phyloP scores from a whole-genome alignment of 148 eudicot genomes.

The Bassia scoparia region DNA sequence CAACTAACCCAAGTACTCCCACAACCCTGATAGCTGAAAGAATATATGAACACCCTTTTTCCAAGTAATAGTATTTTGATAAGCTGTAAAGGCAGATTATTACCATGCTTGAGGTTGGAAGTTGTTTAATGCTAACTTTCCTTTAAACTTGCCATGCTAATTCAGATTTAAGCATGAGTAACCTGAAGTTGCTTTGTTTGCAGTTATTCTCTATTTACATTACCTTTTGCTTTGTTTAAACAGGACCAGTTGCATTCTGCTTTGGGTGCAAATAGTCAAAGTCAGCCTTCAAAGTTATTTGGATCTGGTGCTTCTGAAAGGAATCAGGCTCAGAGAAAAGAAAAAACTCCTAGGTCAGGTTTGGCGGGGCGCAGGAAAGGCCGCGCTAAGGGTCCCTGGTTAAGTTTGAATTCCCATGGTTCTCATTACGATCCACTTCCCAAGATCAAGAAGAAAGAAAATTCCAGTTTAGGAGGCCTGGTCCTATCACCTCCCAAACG shows the following conservation, averaged over 20 bases:
- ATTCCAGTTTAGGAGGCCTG: slow-evolving; percentile 10
- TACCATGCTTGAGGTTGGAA: background rate
- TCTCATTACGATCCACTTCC: slow-evolving; percentile 19
- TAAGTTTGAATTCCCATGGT: slow-evolving; percentile 47
- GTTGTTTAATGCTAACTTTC: background rate
- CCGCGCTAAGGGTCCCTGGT: slow-evolving; percentile 31
- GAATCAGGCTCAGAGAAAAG: slow-evolving; percentile 19
- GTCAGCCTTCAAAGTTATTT: slow-evolving; percentile 18
- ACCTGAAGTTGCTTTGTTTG: background rate
- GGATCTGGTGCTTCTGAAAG: slow-evolving; percentile 18
- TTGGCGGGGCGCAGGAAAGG: slow-evolving; percentile 24
- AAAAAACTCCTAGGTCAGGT: slow-evolving; percentile 14
- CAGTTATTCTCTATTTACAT: background rate
- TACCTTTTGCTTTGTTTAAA: background rate
- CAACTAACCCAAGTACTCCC: background rate
- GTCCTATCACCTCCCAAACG: slow-evolving; percentile 27
- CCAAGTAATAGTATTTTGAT: background rate
- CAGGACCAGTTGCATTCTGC: slow-evolving; percentile 19
- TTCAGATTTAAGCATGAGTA: background rate
- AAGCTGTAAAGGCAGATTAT: background rate
- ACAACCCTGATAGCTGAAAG: background rate
- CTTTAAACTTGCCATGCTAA: slow-evolving; percentile 14
- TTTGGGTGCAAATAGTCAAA: slow-evolving; percentile 1
- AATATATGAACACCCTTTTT: background rate
- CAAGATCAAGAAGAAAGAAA: slow-evolving; percentile 12